Evolutionary conservation across 257 asterid species (phyloP).

Genomic region (Solanum sejunctum): DNA sequence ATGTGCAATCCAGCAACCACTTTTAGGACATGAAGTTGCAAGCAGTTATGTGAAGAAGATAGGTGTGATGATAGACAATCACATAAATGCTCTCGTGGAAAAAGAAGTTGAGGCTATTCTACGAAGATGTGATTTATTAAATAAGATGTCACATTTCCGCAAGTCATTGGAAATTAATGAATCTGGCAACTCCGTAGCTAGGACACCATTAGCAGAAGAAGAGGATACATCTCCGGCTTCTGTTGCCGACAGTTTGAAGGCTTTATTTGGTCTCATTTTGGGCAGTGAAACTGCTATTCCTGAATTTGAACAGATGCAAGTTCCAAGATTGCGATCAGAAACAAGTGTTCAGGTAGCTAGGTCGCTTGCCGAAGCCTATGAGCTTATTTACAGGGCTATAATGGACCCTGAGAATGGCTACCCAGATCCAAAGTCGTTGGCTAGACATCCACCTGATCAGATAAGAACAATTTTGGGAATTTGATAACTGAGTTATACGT

Average conservation of each 20-base stretch:
- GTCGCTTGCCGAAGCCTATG: constrained; percentile 67
- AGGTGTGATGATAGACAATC: constrained; percentile 61
- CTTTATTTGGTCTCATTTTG: constrained; percentile 75
- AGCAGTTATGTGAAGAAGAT: constrained; percentile 64
- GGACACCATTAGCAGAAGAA: constrained; percentile 48
- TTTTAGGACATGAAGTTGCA: constrained; percentile 64
- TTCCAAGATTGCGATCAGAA: constrained; percentile 73
- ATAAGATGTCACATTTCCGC: constrained; percentile 60
- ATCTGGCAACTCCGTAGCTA: constrained; percentile 11
- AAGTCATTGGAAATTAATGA: constrained; percentile 16
- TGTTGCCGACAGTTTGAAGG: constrained; percentile 71
- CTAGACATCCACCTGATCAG: constrained; percentile 94
- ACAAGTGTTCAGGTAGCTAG: constrained; percentile 52
- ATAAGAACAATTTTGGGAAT: constrained; percentile 92
- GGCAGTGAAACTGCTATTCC: constrained; percentile 81
- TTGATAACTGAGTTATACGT: constrained; percentile 12
- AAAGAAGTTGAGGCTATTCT: constrained; percentile 65
- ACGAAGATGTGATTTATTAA: constrained; percentile 59
- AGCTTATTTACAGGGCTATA: constrained; percentile 57
- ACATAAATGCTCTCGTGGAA: constrained; percentile 62
- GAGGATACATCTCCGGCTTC: constrained; percentile 61
- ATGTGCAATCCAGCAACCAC: constrained; percentile 82
- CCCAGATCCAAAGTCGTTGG: constrained; percentile 81
- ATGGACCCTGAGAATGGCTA: constrained; percentile 67
- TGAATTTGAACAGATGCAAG: constrained; percentile 88